phyloP scores from a whole-genome alignment of 257 asterid species.

The Solanum lycopersicoides region DNA sequence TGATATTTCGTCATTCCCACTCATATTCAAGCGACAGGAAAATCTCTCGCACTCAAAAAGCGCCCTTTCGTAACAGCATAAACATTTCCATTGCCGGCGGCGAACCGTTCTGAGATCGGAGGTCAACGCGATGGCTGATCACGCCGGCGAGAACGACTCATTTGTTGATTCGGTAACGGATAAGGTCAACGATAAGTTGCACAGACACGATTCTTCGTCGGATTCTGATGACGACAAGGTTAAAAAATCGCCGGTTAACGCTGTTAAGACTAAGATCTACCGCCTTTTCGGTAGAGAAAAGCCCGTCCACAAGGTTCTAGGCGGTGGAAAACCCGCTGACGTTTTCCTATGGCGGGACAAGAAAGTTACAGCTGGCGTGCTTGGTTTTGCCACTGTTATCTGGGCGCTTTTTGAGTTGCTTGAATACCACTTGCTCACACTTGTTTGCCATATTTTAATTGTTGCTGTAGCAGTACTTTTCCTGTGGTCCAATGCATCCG shows the following conservation, averaged over 20 bases:
- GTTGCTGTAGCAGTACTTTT: conserved; percentile 55
- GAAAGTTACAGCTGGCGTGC: conserved; percentile 67
- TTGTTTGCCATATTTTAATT: conserved; percentile 74
- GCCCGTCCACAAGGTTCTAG: conserved; percentile 7
- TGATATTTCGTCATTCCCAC: not conserved
- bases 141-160: conserved; percentile 34
- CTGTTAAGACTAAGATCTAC: not conserved
- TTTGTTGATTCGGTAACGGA: conserved; percentile 46
- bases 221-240: conserved; percentile 53
- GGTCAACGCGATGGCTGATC: conserved; percentile 59
- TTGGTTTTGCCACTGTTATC: conserved; percentile 65
- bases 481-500: conserved; percentile 78
- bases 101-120: not conserved
- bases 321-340: conserved; percentile 43
- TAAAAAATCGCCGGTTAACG: conserved; percentile 15
- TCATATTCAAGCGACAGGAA: not conserved
- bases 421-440: conserved; percentile 74
- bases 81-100: conserved; percentile 9
- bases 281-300: conserved; percentile 9
- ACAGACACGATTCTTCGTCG: conserved; percentile 50
- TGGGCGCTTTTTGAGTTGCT: conserved; percentile 90
- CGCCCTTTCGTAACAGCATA: not conserved
- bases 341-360: conserved; percentile 84
- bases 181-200: conserved; percentile 57
- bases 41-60: not conserved